These are phyloP conservation scores for Sporodiniella umbellata DNA, from an alignment of 371 early-diverging fungal genomes.

Conservation along the genomic window DNA sequence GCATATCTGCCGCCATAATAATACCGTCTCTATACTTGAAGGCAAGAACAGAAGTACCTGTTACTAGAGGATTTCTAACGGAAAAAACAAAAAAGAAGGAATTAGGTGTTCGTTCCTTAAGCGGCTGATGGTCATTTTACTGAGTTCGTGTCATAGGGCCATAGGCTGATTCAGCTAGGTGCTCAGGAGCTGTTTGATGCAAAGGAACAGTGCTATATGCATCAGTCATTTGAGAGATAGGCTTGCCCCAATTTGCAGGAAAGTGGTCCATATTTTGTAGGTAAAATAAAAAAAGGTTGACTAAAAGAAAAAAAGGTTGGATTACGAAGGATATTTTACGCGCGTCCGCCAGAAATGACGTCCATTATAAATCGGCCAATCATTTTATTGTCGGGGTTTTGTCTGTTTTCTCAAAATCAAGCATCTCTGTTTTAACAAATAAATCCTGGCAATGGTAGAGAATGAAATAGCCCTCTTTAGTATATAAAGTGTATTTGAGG, in stretches of 20 bases:
- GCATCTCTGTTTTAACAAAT: too few relatives aligned
- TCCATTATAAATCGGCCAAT: background rate
- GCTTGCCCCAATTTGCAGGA: constrained; percentile 82
- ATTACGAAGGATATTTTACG: background rate
- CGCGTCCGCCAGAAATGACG: constrained; percentile 1
- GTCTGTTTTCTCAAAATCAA: background rate
- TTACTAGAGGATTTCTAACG: constrained; percentile 90
- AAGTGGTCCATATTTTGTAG: constrained; percentile 68
- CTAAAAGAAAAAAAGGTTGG: too few relatives aligned
- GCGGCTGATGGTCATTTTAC: constrained; percentile 38
- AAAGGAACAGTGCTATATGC: constrained; percentile 62
- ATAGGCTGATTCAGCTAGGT: constrained; percentile 38
- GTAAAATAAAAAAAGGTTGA: background rate
- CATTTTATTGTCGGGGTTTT: background rate
- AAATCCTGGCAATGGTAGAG: too few relatives aligned
- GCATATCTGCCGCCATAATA: constrained; percentile 96
- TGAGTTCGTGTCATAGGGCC: constrained; percentile 62
- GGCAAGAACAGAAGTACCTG: constrained; percentile 95
- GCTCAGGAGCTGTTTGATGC: constrained; percentile 37
- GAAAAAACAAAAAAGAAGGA: background rate
- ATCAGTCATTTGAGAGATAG: constrained; percentile 61
- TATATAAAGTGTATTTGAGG: too few relatives aligned
- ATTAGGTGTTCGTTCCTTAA: too few relatives aligned
- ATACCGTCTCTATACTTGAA: constrained; percentile 97
- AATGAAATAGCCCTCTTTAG: too few relatives aligned